Evolutionary conservation across 768 basidiomycete genomes (phyloP).

Genomic region (Amanita thiersii): DNA sequence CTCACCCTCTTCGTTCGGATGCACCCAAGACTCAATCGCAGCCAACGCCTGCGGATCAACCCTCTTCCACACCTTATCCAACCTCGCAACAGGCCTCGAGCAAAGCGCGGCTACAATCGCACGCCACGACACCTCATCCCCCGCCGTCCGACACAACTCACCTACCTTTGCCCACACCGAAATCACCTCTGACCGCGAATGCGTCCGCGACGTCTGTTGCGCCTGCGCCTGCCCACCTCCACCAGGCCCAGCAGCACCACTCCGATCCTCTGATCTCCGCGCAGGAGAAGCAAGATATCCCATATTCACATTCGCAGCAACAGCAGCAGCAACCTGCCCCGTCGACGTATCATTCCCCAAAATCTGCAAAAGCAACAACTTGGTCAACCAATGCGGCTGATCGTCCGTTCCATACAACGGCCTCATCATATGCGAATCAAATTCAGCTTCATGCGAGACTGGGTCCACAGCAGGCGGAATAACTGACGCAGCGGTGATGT

Average conservation of each 20-base stretch:
- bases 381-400: conserved; percentile 77
- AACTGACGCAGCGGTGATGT: conserved; percentile 40
- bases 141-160: conserved; percentile 61
- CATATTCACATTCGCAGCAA: neutral
- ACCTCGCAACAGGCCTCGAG: conserved; percentile 63
- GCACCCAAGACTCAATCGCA: conserved; percentile 63
- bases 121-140: conserved; percentile 76
- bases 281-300: conserved; percentile 17
- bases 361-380: conserved; percentile 60
- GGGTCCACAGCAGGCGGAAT: conserved; percentile 21
- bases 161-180: conserved; percentile 67
- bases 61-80: conserved; percentile 76
- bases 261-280: conserved; percentile 25
- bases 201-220: conserved; percentile 45
- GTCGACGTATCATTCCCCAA: conserved; percentile 49
- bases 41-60: conserved; percentile 52
- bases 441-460: conserved; percentile 7
- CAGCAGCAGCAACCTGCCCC: conserved; percentile 10
- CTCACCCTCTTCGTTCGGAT: conserved; percentile 25
- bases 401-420: conserved; percentile 63
- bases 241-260: too few relatives aligned
- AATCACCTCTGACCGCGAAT: conserved; percentile 67
- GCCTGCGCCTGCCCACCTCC: too few relatives aligned
- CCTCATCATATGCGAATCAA: conserved; percentile 12
- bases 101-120: conserved; percentile 68